Evolutionary conservation across 2,329 filamentous ascomycete genomes (phyloP).

Genomic region (Aspergillus pseudoterreus): DNA sequence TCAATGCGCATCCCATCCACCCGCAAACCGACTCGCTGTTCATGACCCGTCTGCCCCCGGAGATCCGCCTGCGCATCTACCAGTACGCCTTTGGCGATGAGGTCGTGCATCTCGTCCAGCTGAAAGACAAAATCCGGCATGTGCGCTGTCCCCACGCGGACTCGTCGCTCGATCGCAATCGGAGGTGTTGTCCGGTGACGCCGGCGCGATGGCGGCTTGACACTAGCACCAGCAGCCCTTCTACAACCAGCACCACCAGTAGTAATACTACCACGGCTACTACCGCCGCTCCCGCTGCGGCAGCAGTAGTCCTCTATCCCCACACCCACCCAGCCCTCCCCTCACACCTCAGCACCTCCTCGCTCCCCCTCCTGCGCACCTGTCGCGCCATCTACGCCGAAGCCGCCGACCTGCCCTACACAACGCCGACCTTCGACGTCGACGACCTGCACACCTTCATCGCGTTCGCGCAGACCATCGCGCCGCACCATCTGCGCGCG

Average conservation of each 20-base stretch:
- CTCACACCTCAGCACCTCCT: constrained; percentile 18
- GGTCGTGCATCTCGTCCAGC: constrained; percentile 34
- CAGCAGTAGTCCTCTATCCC: constrained; percentile 32
- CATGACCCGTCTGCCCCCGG: constrained; percentile 28
- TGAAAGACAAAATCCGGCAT: constrained; percentile 33
- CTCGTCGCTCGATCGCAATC: constrained; percentile 24
- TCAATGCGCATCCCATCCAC: constrained; percentile 12
- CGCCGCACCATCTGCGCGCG: constrained; percentile 11
- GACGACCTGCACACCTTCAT: constrained; percentile 37
- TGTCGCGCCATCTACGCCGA: constrained; percentile 36
- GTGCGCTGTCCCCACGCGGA: constrained; percentile 26
- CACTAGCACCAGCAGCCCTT: background rate
- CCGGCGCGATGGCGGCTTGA: constrained; percentile 27
- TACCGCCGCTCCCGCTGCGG: background rate
- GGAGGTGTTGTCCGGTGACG: constrained; percentile 31
- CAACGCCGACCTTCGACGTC: constrained; percentile 29
- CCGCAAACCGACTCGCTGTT: constrained; percentile 20
- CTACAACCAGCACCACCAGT: background rate
- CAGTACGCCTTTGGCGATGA: constrained; percentile 32
- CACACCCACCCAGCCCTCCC: constrained; percentile 29
- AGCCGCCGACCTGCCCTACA: constrained; percentile 27
- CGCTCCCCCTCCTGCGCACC: constrained; percentile 25
- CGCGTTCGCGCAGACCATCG: constrained; percentile 25
- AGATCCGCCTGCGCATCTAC: constrained; percentile 39
- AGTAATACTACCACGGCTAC: background rate